These are phyloP conservation scores for Rutidosis leptorrhynchoides DNA, from an alignment of 129 eudicot species.

Conservation along the genomic window DNA sequence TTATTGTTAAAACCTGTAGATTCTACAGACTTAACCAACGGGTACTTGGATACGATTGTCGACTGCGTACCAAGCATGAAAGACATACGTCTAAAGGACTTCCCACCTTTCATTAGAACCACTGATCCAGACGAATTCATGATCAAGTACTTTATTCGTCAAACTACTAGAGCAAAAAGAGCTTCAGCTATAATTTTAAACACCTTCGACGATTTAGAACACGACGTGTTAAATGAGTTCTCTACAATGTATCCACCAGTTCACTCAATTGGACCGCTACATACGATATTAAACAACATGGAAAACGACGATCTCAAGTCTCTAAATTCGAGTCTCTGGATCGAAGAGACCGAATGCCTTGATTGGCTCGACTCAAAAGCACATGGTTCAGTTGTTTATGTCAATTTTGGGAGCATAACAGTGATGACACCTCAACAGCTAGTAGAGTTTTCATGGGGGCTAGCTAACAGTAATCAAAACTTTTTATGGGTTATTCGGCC, in stretches of 20 bases:
- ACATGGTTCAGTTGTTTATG: slow-evolving; percentile 16
- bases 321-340: slow-evolving; percentile 23
- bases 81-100: not conserved
- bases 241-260: slow-evolving; percentile 2
- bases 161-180: slow-evolving; percentile 12
- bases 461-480: slow-evolving; percentile 21
- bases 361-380: slow-evolving; percentile 25
- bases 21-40: slow-evolving; percentile 2
- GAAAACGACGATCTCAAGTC: not conserved
- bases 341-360: slow-evolving; percentile 22
- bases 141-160: slow-evolving; percentile 12
- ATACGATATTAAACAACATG: not conserved
- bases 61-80: slow-evolving; percentile 2
- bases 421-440: slow-evolving; percentile 23
- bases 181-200: slow-evolving; percentile 23
- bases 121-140: slow-evolving; percentile 8
- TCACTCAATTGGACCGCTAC: slow-evolving; percentile 22
- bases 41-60: slow-evolving; percentile 1
- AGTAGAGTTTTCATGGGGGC: slow-evolving; percentile 31
- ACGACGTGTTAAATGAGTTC: slow-evolving; percentile 20
- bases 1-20: not conserved
- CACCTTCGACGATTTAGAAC: slow-evolving; percentile 29
- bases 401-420: slow-evolving; percentile 22
- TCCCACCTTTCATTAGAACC: slow-evolving; percentile 1
- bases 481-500: slow-evolving; percentile 34